phyloP scores from a whole-genome alignment of 2,329 filamentous ascomycete genomes.

The Ascochyta viciae-villosae region DNA sequence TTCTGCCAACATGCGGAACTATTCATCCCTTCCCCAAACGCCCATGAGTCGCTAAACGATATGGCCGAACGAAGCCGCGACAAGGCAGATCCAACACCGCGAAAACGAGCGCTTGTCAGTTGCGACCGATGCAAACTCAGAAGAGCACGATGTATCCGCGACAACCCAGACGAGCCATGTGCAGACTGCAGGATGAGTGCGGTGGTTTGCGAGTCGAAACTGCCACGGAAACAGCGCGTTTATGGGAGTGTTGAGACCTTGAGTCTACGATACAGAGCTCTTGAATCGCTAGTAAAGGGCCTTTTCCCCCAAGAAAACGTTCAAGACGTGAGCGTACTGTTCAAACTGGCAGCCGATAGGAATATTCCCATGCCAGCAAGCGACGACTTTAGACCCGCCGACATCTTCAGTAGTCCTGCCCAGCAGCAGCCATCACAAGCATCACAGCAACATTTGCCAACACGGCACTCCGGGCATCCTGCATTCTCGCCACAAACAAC shows the following conservation, averaged over 20 bases:
- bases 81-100: constrained; percentile 28
- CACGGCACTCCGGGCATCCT: constrained; percentile 2
- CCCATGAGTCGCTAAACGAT: constrained; percentile 13
- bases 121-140: constrained; percentile 42
- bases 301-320: constrained; percentile 52
- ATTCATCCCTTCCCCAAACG: constrained; percentile 5
- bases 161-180: constrained; percentile 42
- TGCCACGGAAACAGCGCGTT: constrained; percentile 55
- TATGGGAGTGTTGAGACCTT: constrained; percentile 57
- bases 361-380: constrained; percentile 48
- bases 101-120: constrained; percentile 41
- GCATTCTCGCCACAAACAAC: constrained; percentile 13
- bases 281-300: constrained; percentile 53
- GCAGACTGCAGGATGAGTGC: constrained; percentile 50
- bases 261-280: constrained; percentile 52
- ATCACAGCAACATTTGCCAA: constrained; percentile 14
- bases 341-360: constrained; percentile 50
- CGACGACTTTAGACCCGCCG: constrained; percentile 36
- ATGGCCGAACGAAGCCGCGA: constrained; percentile 18
- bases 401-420: constrained; percentile 29
- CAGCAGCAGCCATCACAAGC: constrained; percentile 9
- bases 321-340: constrained; percentile 49
- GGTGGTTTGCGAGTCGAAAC: constrained; percentile 52
- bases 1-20: constrained; percentile 16
- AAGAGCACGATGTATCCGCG: constrained; percentile 39